phyloP scores from a whole-genome alignment of 192 early-diverging fungal species.

The Coemansia sp. region DNA sequence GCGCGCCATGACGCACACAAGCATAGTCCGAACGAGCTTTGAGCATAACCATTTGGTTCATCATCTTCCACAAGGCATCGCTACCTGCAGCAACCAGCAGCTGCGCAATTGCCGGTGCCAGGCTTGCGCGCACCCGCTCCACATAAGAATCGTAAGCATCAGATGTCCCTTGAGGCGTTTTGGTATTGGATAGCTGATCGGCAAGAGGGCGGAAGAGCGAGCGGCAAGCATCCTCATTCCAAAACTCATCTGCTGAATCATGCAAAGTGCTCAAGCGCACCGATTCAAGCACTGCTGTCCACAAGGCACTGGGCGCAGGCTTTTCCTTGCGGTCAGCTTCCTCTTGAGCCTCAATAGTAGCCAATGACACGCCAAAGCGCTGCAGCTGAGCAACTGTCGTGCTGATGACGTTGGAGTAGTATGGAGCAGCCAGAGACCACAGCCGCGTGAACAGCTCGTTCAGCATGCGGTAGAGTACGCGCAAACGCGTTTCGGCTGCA shows the following conservation, averaged over 20 bases:
- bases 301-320: conserved; percentile 59
- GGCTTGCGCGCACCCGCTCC: conserved; percentile 55
- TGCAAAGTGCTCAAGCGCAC: conserved; percentile 66
- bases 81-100: conserved; percentile 74
- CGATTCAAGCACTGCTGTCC: conserved; percentile 69
- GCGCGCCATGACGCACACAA: conserved; percentile 66
- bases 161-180: conserved; percentile 3
- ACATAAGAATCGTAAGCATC: conserved; percentile 44
- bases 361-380: conserved; percentile 40
- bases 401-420: conserved; percentile 74
- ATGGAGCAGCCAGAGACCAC: conserved; percentile 72
- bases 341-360: conserved; percentile 43
- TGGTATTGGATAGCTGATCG: conserved; percentile 69
- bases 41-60: conserved; percentile 80
- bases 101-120: conserved; percentile 79
- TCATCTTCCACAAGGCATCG: conserved; percentile 81
- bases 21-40: conserved; percentile 72
- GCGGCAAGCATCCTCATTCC: conserved; percentile 72
- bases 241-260: conserved; percentile 62
- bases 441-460: conserved; percentile 42
- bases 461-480: conserved; percentile 42
- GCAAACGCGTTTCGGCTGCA: conserved; percentile 29
- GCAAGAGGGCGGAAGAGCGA: conserved; percentile 71
- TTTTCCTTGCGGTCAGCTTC: conserved; percentile 37
- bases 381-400: conserved; percentile 59